These are phyloP conservation scores for Peronosclerospora sorghi DNA, from an alignment of 352 stramenopile species.

Conservation along the genomic window DNA sequence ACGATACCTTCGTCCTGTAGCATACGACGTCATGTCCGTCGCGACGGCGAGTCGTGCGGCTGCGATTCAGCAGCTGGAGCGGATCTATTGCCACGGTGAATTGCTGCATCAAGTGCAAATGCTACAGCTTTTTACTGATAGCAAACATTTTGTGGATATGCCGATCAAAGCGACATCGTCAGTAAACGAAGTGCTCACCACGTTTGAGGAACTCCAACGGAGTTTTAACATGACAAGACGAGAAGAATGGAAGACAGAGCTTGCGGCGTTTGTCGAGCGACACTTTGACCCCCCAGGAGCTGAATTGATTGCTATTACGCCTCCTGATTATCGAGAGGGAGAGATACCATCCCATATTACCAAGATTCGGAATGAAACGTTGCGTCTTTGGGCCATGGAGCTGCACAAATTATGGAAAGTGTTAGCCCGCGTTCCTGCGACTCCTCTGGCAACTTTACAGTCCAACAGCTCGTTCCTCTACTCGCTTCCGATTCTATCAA, in stretches of 20 bases:
- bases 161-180: conserved; percentile 39
- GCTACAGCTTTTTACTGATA: conserved; percentile 60
- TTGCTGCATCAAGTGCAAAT: conserved; percentile 58
- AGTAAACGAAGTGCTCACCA: conserved; percentile 27
- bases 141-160: conserved; percentile 88
- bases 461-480: conserved; percentile 15
- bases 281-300: conserved; percentile 54
- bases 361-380: conserved; percentile 27
- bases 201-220: conserved; percentile 13
- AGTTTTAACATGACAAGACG: conserved; percentile 1
- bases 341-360: conserved; percentile 31
- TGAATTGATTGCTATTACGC: conserved; percentile 29
- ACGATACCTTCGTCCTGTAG: conserved; percentile 6
- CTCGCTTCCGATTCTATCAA: conserved; percentile 22
- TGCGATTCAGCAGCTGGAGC: conserved; percentile 20
- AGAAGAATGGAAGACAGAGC: conserved; percentile 14
- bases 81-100: conserved; percentile 39
- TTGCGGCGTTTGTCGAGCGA: conserved; percentile 40
- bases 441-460: conserved; percentile 1
- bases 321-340: conserved; percentile 30
- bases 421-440: conserved; percentile 33
- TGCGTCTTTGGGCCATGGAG: conserved; percentile 48
- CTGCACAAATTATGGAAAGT: conserved; percentile 70
- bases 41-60: conserved; percentile 3
- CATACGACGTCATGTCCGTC: conserved; percentile 2